Evolutionary conservation across 2,329 filamentous ascomycete species (phyloP), one percentile per base, ranked within the genome.

Genomic region (Aspergillus carbonarius): DNA sequence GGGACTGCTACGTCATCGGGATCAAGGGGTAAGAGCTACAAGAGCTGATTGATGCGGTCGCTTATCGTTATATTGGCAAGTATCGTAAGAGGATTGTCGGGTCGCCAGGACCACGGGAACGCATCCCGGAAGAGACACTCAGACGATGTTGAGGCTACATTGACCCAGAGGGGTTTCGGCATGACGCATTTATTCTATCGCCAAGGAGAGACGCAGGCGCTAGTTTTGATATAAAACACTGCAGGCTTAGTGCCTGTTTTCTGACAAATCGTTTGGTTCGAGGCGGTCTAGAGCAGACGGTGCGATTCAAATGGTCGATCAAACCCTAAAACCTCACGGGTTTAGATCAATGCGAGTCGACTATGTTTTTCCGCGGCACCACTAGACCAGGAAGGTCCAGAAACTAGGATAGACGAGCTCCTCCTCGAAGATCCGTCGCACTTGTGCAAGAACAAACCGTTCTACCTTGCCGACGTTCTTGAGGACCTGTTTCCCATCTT

Each of bases 401-500:
- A 40, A 53, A 42, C 50, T 53, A 20, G 50, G 50, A 42, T 53
- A 53, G 34, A 53, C 35, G n/a, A 53, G 39, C 50, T 53, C 51
- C 51, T 54, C 95, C 77, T 99, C 95, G 70, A 99, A 98, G 68
- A 99, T 98, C 70, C 92, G 86, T 72, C 93, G 87, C 62, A 99
- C 95, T 77, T 98, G 93, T 74, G 98, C 93, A 60, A 99, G 82
- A 57, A 99, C 92, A 74, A 99, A 99, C 69, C 92, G 90, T 79
- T 99, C 95, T 58, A 99, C 95, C 81, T 99, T 99, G 59, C 95
- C 93, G 51, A 99, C 93, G 74, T 99, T 99, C 82, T 97, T 98
- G 60, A 99, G 79, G 48, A 93, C 95, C 78, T 97, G 93, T 78
- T 95, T 96, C 25, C 92, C 91, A 60, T 90, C 88, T 69, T 96